A percentile compares a stretch with the other conserved stretches of the same genome.
These are phyloP conservation scores for Conringia planisiliqua DNA, from an alignment of 345 rosid species.

Conservation along the genomic window DNA sequence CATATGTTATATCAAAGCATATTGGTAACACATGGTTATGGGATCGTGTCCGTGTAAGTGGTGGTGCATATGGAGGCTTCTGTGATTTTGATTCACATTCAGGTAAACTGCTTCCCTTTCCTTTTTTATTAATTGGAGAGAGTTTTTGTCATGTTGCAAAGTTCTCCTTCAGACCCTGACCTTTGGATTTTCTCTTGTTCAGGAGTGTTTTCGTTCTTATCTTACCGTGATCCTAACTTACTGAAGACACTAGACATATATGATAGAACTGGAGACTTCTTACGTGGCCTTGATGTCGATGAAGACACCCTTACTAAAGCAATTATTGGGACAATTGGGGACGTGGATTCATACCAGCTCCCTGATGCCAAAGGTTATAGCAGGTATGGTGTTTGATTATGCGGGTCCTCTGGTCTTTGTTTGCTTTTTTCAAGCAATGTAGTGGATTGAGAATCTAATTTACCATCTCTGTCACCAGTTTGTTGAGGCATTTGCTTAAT, in stretches of 20 bases:
- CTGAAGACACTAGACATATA: conserved; percentile 82
- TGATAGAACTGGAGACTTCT: conserved; percentile 79
- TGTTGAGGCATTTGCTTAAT: conserved; percentile 63
- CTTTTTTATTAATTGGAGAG: not conserved
- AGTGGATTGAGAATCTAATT: not conserved
- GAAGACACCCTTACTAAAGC: conserved; percentile 84
- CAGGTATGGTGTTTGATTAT: conserved; percentile 45
- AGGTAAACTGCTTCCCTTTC: conserved; percentile 46
- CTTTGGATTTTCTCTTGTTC: conserved; percentile 14
- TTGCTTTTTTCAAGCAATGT: not conserved
- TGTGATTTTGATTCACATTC: conserved; percentile 93
- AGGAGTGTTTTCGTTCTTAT: conserved; percentile 82
- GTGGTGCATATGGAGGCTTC: conserved; percentile 99
- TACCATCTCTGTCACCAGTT: conserved; percentile 30
- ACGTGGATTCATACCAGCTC: conserved; percentile 87
- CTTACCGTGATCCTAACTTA: conserved; percentile 93
- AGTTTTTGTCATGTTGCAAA: not conserved
- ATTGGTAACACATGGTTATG: conserved; percentile 96
- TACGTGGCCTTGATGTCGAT: conserved; percentile 77
- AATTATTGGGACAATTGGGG: conserved; percentile 96
- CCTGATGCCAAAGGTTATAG: conserved; percentile 99
- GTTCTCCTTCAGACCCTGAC: conserved; percentile 2
- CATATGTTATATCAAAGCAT: conserved; percentile 86
- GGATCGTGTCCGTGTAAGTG: conserved; percentile 95
- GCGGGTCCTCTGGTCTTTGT: not conserved